These are phyloP conservation scores for Orbilia javanica DNA, from an alignment of 2,329 filamentous ascomycete genomes.

Conservation along the genomic window DNA sequence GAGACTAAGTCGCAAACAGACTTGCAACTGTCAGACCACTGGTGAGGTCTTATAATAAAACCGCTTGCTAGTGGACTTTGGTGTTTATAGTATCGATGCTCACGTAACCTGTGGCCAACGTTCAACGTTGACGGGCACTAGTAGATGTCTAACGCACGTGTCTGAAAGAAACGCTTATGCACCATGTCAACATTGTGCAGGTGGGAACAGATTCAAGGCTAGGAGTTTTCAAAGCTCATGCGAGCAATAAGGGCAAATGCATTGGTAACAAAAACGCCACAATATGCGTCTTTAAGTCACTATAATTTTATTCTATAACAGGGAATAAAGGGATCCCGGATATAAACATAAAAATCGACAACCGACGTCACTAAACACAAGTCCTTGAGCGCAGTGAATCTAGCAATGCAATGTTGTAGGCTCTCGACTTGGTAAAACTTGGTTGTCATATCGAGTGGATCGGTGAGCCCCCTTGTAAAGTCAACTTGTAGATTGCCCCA, in stretches of 20 bases:
- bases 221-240: neutral
- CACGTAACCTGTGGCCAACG: neutral
- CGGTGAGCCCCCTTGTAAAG: neutral
- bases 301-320: neutral
- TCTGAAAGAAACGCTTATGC: constrained; percentile 2
- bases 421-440: constrained; percentile 23
- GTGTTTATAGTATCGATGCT: neutral
- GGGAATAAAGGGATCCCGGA: neutral
- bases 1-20: neutral
- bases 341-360: neutral
- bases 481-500: constrained; percentile 35
- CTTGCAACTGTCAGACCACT: neutral
- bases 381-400: neutral
- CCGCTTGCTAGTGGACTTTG: neutral
- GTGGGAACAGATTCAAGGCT: too few relatives aligned
- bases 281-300: neutral
- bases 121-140: neutral
- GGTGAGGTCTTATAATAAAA: neutral
- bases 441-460: constrained; percentile 31
- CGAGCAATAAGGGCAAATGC: constrained; percentile 1
- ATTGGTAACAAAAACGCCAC: neutral
- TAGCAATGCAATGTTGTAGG: neutral
- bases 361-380: constrained; percentile 4
- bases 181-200: constrained; percentile 13
- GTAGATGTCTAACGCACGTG: constrained; percentile 1